Evolutionary conservation across 345 rosid species (phyloP).

Genomic region (Hibiscus mutabilis): DNA sequence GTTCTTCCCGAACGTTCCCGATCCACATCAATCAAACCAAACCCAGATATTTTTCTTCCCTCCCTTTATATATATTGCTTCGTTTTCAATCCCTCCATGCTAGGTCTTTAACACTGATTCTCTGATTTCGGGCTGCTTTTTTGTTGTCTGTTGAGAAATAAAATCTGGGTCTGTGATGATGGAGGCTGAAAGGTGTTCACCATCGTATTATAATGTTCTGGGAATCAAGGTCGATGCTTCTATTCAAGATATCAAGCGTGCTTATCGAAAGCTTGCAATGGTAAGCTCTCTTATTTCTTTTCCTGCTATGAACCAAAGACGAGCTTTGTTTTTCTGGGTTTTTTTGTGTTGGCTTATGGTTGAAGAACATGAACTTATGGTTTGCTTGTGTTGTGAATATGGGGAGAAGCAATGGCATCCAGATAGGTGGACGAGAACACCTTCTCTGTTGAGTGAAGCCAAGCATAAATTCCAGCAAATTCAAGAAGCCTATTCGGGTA

Average conservation of each 20-base stretch:
- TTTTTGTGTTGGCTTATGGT: background rate
- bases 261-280: conserved; percentile 60
- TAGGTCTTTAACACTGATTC: background rate
- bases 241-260: conserved; percentile 36
- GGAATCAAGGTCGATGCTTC: conserved; percentile 37
- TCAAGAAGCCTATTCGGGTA: conserved; percentile 61
- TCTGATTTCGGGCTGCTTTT: background rate
- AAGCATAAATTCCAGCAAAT: conserved; percentile 53
- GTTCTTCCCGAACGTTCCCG: background rate
- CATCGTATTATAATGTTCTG: conserved; percentile 40
- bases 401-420: conserved; percentile 56
- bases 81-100: background rate
- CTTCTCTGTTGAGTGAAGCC: conserved; percentile 36
- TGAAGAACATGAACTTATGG: background rate
- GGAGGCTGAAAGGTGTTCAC: conserved; percentile 2
- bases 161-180: background rate
- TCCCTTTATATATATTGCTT: background rate
- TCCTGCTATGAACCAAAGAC: background rate
- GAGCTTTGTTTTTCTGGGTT: background rate
- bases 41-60: background rate
- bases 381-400: background rate
- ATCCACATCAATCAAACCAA: background rate
- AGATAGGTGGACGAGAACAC: conserved; percentile 42
- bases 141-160: background rate
- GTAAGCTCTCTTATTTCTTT: conserved; percentile 14